Conservation (phyloP, 495 filamentous ascomycete species). For the Oleoguttula mirabilis region DNA sequence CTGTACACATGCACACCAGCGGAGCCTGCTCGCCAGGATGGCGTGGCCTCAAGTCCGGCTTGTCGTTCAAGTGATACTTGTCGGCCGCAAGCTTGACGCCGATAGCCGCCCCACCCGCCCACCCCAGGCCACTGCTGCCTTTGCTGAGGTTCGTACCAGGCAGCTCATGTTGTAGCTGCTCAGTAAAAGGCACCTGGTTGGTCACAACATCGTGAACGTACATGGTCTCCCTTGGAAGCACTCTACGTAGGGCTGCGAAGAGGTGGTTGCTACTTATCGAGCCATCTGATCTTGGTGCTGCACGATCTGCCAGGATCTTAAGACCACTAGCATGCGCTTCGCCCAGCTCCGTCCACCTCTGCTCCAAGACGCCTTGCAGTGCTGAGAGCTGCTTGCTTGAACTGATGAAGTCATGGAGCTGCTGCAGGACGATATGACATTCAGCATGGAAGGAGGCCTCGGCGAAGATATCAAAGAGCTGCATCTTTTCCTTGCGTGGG, state of each 20-base stretch:
- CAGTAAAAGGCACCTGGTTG: slow-evolving; percentile 19
- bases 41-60: slow-evolving; percentile 5
- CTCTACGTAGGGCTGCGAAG: slow-evolving; percentile 4
- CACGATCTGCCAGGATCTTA: slow-evolving; percentile 15
- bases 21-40: slow-evolving; percentile 1
- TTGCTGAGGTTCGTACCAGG: slow-evolving; percentile 31
- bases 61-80: slow-evolving; percentile 17
- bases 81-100: slow-evolving; percentile 9
- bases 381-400: background rate
- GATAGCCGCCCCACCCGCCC: slow-evolving; percentile 37
- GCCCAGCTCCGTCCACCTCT: background rate
- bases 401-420: slow-evolving; percentile 24
- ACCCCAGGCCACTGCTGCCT: slow-evolving; percentile 31
- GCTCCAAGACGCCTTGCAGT: background rate
- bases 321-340: slow-evolving; percentile 7
- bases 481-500: slow-evolving; percentile 79
- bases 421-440: slow-evolving; percentile 27
- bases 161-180: slow-evolving; percentile 26
- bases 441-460: slow-evolving; percentile 31
- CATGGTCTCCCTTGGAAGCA: slow-evolving; percentile 35
- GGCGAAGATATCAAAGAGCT: slow-evolving; percentile 40
- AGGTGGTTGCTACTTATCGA: slow-evolving; percentile 18
- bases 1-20: slow-evolving; percentile 25
- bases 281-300: slow-evolving; percentile 8
- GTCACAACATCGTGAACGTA: slow-evolving; percentile 32